Evolutionary conservation across 805 yeast genomes (phyloP).

Genomic region (Suhomyces kilbournensis): DNA sequence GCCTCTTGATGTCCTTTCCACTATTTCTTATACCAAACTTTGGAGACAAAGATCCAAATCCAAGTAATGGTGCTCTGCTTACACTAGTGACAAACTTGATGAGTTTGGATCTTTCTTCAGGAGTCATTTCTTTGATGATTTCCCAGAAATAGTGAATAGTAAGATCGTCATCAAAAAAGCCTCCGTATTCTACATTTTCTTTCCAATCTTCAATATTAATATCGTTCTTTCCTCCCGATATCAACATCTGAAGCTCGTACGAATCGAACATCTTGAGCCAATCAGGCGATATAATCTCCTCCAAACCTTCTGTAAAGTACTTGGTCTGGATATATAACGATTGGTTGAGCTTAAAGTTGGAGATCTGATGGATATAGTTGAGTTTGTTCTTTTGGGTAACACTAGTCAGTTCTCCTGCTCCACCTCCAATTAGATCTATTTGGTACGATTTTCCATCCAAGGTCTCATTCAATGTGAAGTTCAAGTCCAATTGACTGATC

Average conservation of each 20-base stretch:
- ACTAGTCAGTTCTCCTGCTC: constrained; percentile 47
- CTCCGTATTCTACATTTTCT: constrained; percentile 62
- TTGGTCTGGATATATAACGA: constrained; percentile 56
- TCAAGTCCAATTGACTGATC: constrained; percentile 56
- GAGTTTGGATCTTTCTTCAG: constrained; percentile 61
- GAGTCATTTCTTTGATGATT: constrained; percentile 63
- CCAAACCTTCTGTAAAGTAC: constrained; percentile 68
- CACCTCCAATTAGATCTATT: constrained; percentile 54
- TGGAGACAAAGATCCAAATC: constrained; percentile 65
- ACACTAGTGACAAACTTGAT: constrained; percentile 90
- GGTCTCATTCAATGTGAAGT: constrained; percentile 60
- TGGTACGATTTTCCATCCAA: constrained; percentile 36
- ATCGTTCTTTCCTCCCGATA: constrained; percentile 65
- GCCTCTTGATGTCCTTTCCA: constrained; percentile 52
- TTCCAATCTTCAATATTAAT: constrained; percentile 71
- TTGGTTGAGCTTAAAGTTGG: constrained; percentile 74
- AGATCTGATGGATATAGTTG: constrained; percentile 71
- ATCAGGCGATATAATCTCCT: constrained; percentile 59
- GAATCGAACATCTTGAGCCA: constrained; percentile 89
- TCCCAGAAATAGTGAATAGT: constrained; percentile 74
- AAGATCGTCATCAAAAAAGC: constrained; percentile 50
- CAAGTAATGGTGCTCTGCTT: constrained; percentile 85
- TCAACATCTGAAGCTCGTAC: constrained; percentile 74
- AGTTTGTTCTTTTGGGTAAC: constrained; percentile 63
- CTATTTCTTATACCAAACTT: constrained; percentile 74